Conservation (phyloP, 2,329 filamentous ascomycete genomes). For the Colletotrichum eleusines region DNA sequence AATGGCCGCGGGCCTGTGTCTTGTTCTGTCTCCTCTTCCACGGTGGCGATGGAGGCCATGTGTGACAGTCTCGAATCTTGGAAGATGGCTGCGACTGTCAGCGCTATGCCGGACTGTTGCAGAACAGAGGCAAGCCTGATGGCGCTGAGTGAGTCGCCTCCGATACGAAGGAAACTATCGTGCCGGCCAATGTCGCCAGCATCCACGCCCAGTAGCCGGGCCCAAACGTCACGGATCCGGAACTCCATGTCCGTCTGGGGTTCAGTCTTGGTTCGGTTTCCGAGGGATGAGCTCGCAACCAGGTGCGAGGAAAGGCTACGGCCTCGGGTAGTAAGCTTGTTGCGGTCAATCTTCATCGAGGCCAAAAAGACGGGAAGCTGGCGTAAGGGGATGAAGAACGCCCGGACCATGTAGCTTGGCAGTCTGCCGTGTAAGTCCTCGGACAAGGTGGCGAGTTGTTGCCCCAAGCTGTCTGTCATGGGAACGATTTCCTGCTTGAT, state of each 20-base stretch:
- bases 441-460: neutral
- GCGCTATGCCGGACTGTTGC: constrained; percentile 35
- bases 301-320: neutral
- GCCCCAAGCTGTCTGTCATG: neutral
- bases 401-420: constrained; percentile 40
- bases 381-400: constrained; percentile 39
- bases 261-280: constrained; percentile 2
- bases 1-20: neutral
- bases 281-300: neutral
- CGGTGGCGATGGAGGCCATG: constrained; percentile 28
- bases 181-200: constrained; percentile 22
- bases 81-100: constrained; percentile 46
- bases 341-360: constrained; percentile 42
- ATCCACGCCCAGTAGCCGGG: neutral
- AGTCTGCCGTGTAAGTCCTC: constrained; percentile 2
- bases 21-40: neutral
- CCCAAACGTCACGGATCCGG: neutral
- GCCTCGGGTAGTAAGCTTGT: constrained; percentile 33
- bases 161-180: constrained; percentile 65
- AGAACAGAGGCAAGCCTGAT: constrained; percentile 44
- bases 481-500: neutral
- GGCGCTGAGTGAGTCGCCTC: constrained; percentile 60
- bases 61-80: constrained; percentile 40
- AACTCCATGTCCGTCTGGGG: constrained; percentile 9
- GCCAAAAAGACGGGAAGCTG: constrained; percentile 40